phyloP scores from a whole-genome alignment of 2,329 filamentous ascomycete species.

The Lasiodiplodia gonubiensis region DNA sequence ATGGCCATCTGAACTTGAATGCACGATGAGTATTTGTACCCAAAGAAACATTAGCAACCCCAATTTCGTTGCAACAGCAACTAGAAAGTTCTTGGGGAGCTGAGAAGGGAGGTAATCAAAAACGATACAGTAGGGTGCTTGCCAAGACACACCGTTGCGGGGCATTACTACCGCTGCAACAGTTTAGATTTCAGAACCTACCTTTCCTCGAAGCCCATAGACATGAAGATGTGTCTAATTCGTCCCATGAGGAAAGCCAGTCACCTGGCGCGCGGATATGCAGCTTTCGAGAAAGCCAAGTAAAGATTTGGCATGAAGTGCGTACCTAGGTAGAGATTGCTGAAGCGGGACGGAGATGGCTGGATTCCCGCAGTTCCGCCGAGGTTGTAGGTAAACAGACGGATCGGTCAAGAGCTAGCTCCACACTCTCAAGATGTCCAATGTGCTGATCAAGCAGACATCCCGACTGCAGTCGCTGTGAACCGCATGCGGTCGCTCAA shows the following conservation, averaged over 20 bases:
- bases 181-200: background rate
- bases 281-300: background rate
- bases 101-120: no score
- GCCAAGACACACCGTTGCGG: background rate
- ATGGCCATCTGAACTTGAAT: no score
- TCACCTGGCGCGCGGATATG: background rate
- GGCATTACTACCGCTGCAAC: background rate
- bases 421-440: background rate
- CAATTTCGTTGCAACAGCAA: no score
- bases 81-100: background rate
- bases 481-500: background rate
- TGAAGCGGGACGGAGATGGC: background rate
- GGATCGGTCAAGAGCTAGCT: constrained; percentile 1
- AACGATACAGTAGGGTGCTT: no score
- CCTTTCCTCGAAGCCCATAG: background rate
- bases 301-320: background rate
- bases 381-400: constrained; percentile 11
- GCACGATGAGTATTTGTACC: no score
- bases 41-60: no score
- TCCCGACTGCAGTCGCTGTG: background rate
- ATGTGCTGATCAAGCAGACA: background rate
- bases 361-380: background rate
- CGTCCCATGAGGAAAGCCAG: background rate
- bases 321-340: background rate
- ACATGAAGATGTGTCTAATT: background rate